Conservation (phyloP, 176 grass and related monocot species). For the Poa annua region DNA sequence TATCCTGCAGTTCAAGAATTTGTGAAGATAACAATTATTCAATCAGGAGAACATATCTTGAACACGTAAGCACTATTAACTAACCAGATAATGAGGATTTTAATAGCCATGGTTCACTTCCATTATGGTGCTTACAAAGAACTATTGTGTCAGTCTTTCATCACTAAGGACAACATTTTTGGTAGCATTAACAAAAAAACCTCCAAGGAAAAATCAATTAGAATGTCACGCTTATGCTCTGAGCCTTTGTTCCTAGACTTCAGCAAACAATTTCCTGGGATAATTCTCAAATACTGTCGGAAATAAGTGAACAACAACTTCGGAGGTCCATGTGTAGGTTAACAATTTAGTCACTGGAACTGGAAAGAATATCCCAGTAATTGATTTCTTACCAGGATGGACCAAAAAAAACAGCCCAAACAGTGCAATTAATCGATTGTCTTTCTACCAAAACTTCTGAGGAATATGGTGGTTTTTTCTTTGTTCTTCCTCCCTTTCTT, state of each 20-base stretch:
- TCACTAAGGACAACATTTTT: not conserved
- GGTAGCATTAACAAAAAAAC: not conserved
- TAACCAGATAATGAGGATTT: slow-evolving; percentile 28
- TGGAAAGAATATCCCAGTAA: not conserved
- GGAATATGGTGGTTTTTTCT: not conserved
- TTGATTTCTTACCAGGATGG: not conserved
- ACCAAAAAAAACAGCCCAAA: slow-evolving; percentile 12
- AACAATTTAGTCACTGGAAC: not conserved
- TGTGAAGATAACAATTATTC: slow-evolving; percentile 90
- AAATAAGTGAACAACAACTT: not conserved
- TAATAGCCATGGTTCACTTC: slow-evolving; percentile 32
- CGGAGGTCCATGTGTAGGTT: not conserved
- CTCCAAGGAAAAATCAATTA: not conserved
- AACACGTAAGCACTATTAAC: slow-evolving; percentile 67
- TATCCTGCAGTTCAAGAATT: slow-evolving; percentile 72
- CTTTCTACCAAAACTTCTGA: not conserved
- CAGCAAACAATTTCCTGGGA: not conserved
- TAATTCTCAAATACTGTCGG: not conserved
- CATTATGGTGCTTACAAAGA: slow-evolving; percentile 13
- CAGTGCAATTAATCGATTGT: not conserved
- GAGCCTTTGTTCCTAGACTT: not conserved
- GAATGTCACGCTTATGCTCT: not conserved
- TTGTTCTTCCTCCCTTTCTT: not conserved
- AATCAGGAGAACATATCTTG: slow-evolving; percentile 86
- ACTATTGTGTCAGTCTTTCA: not conserved